Evolutionary conservation across 352 stramenopile species (phyloP).

Genomic region (Blastocystis sp.): DNA sequence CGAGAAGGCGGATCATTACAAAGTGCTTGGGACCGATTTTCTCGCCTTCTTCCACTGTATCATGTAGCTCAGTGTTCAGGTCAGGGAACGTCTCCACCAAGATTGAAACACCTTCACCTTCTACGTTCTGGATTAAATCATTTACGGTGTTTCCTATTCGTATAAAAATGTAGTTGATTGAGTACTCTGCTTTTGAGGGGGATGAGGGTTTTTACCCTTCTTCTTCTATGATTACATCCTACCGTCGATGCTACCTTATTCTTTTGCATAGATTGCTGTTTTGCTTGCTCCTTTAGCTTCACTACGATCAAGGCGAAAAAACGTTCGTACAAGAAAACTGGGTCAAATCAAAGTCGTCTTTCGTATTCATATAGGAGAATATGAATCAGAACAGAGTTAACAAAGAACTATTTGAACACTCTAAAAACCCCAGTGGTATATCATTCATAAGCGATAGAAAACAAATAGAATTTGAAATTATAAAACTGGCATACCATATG

Average conservation of each 20-base stretch:
- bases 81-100: not conserved
- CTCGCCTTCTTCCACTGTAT: not conserved
- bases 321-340: not conserved
- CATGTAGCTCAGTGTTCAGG: not conserved
- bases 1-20: slow-evolving; percentile 85
- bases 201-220: not conserved
- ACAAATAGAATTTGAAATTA: too few relatives aligned
- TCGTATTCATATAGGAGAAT: too few relatives aligned
- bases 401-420: too few relatives aligned
- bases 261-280: not conserved
- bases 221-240: not conserved
- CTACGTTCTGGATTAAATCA: not conserved
- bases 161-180: not conserved
- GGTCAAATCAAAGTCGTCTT: slow-evolving; percentile 28
- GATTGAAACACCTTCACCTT: not conserved
- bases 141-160: not conserved
- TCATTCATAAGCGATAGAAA: too few relatives aligned
- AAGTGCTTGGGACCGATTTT: slow-evolving; percentile 75
- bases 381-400: too few relatives aligned
- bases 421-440: too few relatives aligned
- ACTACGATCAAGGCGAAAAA: not conserved
- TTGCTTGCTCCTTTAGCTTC: not conserved
- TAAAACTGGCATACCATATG: too few relatives aligned
- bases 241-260: not conserved
- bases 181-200: not conserved